Base-by-base conservation (phyloP, 305 asterid genomes). In the Solanum hybrid region DNA sequence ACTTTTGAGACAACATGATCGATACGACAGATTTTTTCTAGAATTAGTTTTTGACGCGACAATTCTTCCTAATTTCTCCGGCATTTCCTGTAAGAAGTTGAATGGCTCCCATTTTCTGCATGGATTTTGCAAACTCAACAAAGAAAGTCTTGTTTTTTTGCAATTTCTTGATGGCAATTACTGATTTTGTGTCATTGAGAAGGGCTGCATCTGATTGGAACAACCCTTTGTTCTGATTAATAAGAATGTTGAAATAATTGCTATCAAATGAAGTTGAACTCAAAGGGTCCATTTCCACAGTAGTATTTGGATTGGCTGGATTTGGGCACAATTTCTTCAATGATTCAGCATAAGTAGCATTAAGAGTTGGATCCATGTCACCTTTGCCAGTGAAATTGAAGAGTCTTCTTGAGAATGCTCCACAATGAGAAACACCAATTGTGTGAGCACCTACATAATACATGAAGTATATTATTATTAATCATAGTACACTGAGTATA, bases 171-270 rank as follows among this genome's bases (percentile, higher is more conserved):
- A 93, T 94, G 33, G 91, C 86, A 8, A 85, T 24, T 18, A 89
- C 90, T 6, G 94, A 85, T 0, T 57, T 7, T 0, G 10, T 29
- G 91, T 95, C 82, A 1, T 90, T 91, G 20, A 95, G 93, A 10
- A 95, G 95, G 10, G 95, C 94, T 0, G 97, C 96, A 86, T 95
- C 97, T 0, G 97, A 93, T 86, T 92, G 94, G 91, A 95, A 94
- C 11, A 95, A 92, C 10, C 98, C 96, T 90, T 89, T 89, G 1
- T 91, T 86, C 75, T 89, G 91, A 9, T 89, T 24, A n/a, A 69
- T 89, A 3, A 95, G 90, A 33, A 91, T 89, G 28, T 79, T 24
- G 92, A 89, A 95, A 92, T 95, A 94, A 89, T 87, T 86, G 51
- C 89, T 34, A 91, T 93, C 97, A 90, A 95, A 95, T 1, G 92